A percentile compares a stretch with the other conserved stretches of the same genome.
These are phyloP conservation scores for Pelargonium fulgidum DNA, from an alignment of 441 rosid genomes.

Conservation along the genomic window DNA sequence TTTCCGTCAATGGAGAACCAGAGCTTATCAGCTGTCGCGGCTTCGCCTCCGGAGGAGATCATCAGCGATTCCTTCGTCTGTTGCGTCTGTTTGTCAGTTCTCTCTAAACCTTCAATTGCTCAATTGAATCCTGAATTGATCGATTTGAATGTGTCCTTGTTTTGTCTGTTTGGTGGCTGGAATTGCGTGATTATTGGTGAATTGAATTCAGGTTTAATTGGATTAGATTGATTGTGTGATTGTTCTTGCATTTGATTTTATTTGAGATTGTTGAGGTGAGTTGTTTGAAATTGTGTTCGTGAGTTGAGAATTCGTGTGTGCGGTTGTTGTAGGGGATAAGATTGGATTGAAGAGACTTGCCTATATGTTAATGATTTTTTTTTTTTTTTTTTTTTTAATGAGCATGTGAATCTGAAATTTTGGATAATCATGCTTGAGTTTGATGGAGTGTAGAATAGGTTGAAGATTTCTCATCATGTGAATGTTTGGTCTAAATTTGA, in stretches of 20 bases:
- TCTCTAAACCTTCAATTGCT: neutral
- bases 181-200: neutral
- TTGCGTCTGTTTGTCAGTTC: conserved; percentile 64
- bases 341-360: too few relatives aligned
- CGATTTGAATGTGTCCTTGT: neutral
- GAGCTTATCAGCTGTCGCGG: conserved; percentile 3
- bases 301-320: too few relatives aligned
- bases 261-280: too few relatives aligned
- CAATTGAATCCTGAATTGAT: neutral
- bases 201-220: neutral
- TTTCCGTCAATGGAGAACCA: conserved; percentile 16
- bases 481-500: too few relatives aligned
- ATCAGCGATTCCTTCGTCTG: conserved; percentile 42
- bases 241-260: too few relatives aligned
- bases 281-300: too few relatives aligned
- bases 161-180: neutral
- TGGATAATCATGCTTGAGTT: neutral
- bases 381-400: too few relatives aligned
- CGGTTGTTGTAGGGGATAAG: too few relatives aligned
- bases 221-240: neutral
- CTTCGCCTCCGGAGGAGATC: conserved; percentile 32
- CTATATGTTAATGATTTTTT: too few relatives aligned
- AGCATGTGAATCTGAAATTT: too few relatives aligned
- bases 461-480: neutral
- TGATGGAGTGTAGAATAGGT: neutral